Conservation (phyloP, 805 yeast species). For the Pichia occidentalis region DNA sequence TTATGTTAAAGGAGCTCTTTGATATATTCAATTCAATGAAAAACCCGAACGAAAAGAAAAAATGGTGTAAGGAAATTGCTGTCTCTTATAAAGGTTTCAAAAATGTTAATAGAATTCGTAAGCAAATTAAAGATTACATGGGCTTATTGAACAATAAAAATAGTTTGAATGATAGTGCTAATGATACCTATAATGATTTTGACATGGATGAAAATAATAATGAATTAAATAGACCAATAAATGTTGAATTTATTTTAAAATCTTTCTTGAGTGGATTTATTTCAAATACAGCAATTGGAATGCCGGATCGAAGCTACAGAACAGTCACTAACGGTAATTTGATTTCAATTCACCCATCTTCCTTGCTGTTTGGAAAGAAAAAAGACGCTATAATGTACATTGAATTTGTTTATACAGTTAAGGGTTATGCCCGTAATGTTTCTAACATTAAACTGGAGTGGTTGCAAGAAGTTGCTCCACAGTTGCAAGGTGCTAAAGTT, state of each 20-base stretch:
- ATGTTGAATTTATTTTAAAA: constrained; percentile 56
- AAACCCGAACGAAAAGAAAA: constrained; percentile 49
- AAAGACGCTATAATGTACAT: constrained; percentile 89
- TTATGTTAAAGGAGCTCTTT: constrained; percentile 73
- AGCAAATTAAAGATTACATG: constrained; percentile 71
- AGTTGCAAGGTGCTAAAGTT: constrained; percentile 41
- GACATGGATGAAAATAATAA: constrained; percentile 26
- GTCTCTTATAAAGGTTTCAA: constrained; percentile 74
- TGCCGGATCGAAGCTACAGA: constrained; percentile 89
- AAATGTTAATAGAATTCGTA: constrained; percentile 67
- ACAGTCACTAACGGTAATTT: constrained; percentile 81
- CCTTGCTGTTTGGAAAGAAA: constrained; percentile 73
- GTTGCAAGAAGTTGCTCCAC: constrained; percentile 79
- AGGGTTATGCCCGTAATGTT: constrained; percentile 90
- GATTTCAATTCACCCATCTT: constrained; percentile 85
- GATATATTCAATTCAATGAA: constrained; percentile 45
- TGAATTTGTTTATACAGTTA: constrained; percentile 88
- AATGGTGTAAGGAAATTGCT: constrained; percentile 79
- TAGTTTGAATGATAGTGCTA: constrained; percentile 23
- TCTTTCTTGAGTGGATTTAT: constrained; percentile 79
- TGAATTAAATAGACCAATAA: constrained; percentile 30
- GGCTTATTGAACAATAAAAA: constrained; percentile 33
- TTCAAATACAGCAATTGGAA: constrained; percentile 86
- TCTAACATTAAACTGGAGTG: constrained; percentile 74
- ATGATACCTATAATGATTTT: constrained; percentile 25